A percentile compares a stretch with the other conserved stretches of the same genome.
Evolutionary conservation across 2,329 filamentous ascomycete genomes (phyloP).

Genomic region (Colletotrichum horii): DNA sequence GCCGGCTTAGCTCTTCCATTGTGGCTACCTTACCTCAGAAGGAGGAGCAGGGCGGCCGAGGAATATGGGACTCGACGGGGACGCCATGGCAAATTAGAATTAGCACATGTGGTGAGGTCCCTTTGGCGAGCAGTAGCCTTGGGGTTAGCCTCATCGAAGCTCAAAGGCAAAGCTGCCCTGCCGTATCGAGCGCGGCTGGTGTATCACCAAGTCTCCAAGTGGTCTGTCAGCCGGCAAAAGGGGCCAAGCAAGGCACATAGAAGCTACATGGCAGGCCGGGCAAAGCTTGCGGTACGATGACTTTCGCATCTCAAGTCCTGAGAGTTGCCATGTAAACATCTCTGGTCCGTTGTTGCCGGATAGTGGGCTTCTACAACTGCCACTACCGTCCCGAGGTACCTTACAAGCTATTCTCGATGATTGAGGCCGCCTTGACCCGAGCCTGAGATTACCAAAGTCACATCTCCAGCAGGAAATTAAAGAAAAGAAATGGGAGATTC

Average conservation of each 20-base stretch:
- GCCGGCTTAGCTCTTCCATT: background rate
- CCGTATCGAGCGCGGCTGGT: background rate
- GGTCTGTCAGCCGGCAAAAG: background rate
- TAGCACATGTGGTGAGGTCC: conserved; percentile 1
- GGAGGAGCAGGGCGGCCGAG: background rate
- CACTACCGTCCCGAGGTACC: background rate
- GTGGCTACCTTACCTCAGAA: background rate
- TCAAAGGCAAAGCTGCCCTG: conserved; percentile 1
- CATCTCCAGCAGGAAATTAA: conserved; percentile 7
- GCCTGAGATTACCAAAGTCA: background rate
- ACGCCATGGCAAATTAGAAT: background rate
- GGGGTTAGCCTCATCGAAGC: background rate
- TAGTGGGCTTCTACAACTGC: background rate
- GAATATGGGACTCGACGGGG: background rate
- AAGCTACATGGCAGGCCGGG: background rate
- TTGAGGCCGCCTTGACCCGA: background rate
- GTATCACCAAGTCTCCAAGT: background rate
- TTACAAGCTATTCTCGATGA: background rate
- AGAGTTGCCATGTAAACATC: background rate
- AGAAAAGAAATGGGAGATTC: background rate
- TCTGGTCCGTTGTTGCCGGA: background rate
- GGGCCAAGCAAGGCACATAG: background rate
- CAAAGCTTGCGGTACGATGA: background rate
- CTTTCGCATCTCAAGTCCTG: background rate
- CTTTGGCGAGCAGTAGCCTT: background rate